phyloP scores from a whole-genome alignment of 305 asterid genomes.

The Rubia balearica region DNA sequence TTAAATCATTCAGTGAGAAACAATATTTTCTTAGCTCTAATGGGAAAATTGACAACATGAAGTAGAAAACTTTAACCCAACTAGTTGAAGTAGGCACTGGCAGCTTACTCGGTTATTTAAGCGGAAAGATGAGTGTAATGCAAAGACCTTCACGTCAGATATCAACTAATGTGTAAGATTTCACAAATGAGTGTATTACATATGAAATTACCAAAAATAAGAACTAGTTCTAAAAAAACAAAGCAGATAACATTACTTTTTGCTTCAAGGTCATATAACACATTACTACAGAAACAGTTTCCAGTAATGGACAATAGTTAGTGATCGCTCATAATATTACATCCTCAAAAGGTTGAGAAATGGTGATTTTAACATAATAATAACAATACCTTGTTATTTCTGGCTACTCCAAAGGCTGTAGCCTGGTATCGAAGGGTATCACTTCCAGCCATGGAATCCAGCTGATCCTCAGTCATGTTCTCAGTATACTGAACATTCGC shows the following conservation, averaged over 20 bases:
- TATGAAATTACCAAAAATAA: neutral
- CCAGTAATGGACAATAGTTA: neutral
- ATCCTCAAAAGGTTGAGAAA: neutral
- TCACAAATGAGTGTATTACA: neutral
- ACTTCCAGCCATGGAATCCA: conserved; percentile 99
- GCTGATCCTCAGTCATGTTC: conserved; percentile 98
- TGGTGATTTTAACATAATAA: neutral
- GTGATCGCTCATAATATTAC: neutral
- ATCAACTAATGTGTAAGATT: neutral
- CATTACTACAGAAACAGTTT: neutral
- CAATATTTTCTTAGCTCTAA: neutral
- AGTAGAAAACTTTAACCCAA: neutral
- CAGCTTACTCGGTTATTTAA: neutral
- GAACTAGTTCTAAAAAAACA: neutral
- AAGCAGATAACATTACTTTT: neutral
- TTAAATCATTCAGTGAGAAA: neutral
- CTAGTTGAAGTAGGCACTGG: neutral
- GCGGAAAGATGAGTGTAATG: neutral
- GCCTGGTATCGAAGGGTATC: conserved; percentile 98
- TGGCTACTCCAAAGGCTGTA: conserved; percentile 83
- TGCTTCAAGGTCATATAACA: neutral
- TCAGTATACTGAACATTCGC: conserved; percentile 98
- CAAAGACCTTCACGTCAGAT: neutral
- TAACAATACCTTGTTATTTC: conserved; percentile 80
- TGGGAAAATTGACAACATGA: neutral